Conservation (phyloP, 2,329 filamentous ascomycete genomes). For the Calonectria naviculata region DNA sequence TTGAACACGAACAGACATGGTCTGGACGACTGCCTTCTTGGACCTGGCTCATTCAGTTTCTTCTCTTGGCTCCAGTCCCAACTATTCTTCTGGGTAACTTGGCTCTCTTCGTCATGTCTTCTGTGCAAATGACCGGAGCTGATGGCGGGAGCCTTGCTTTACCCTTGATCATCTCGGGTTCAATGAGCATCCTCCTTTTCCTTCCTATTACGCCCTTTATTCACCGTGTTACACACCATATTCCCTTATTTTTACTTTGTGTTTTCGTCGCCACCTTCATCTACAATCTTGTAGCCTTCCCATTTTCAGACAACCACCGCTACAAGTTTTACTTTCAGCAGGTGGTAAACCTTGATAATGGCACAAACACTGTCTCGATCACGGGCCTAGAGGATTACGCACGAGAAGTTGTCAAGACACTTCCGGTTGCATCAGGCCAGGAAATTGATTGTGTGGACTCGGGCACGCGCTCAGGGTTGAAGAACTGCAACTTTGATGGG, state of each 20-base stretch:
- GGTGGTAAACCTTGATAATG: constrained; percentile 79
- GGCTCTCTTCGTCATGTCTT: constrained; percentile 76
- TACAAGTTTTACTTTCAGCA: constrained; percentile 93
- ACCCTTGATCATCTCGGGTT: constrained; percentile 77
- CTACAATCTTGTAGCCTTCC: constrained; percentile 89
- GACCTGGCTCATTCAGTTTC: constrained; percentile 89
- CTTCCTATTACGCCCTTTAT: constrained; percentile 85
- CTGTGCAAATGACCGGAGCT: constrained; percentile 82
- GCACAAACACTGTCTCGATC: constrained; percentile 76
- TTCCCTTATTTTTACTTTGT: constrained; percentile 81
- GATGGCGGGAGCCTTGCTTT: constrained; percentile 81
- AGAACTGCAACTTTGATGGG: constrained; percentile 78
- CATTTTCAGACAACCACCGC: constrained; percentile 82
- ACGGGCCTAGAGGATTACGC: constrained; percentile 77
- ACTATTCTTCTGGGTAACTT: constrained; percentile 83
- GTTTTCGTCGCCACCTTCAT: constrained; percentile 81
- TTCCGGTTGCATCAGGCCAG: constrained; percentile 78
- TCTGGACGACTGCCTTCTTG: constrained; percentile 81
- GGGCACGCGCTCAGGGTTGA: constrained; percentile 58
- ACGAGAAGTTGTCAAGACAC: constrained; percentile 70
- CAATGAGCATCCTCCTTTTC: constrained; percentile 77
- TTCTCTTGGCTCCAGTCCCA: constrained; percentile 82
- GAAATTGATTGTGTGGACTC: constrained; percentile 61
- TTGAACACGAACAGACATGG: constrained; percentile 86
- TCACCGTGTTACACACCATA: constrained; percentile 85